A percentile compares a stretch with the other conserved stretches of the same genome.
Evolutionary conservation across 345 rosid genomes (phyloP).

Genomic region (Trapa incisa): DNA sequence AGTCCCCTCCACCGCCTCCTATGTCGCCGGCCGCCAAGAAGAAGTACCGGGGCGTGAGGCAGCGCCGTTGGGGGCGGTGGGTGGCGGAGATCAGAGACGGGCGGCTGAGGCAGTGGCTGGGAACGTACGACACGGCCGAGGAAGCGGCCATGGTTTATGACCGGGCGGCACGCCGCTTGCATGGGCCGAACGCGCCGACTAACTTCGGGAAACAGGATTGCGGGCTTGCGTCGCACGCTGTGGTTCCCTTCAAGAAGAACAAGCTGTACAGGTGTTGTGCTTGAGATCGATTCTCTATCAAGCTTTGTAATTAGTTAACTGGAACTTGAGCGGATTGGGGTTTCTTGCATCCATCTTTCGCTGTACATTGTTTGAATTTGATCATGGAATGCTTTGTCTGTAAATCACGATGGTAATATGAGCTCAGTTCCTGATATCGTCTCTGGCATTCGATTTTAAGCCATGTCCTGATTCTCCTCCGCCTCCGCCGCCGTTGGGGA

Average conservation of each 20-base stretch:
- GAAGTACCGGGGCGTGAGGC: conserved; percentile 30
- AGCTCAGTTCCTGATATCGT: too few species aligned
- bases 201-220: conserved; percentile 22
- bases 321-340: too few species aligned
- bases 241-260: conserved; percentile 19
- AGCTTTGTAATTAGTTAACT: conserved; percentile 10
- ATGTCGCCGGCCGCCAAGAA: background rate
- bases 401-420: too few species aligned
- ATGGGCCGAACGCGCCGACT: conserved; percentile 24
- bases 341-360: too few species aligned
- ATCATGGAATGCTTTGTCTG: too few species aligned
- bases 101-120: conserved; percentile 22
- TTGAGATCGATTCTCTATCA: background rate
- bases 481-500: too few species aligned
- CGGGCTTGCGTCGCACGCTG: conserved; percentile 9
- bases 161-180: conserved; percentile 19
- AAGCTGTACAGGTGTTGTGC: conserved; percentile 20
- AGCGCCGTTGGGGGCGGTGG: conserved; percentile 36
- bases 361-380: too few species aligned
- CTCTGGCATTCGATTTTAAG: too few species aligned
- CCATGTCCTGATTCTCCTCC: too few species aligned
- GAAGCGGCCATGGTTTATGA: conserved; percentile 32
- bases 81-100: conserved; percentile 35
- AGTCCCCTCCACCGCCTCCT: conserved; percentile 1
- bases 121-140: conserved; percentile 33